A percentile compares a stretch with the other conserved stretches of the same genome.
Conservation (phyloP, 352 stramenopile species). For the Blastocystis sp. region DNA sequence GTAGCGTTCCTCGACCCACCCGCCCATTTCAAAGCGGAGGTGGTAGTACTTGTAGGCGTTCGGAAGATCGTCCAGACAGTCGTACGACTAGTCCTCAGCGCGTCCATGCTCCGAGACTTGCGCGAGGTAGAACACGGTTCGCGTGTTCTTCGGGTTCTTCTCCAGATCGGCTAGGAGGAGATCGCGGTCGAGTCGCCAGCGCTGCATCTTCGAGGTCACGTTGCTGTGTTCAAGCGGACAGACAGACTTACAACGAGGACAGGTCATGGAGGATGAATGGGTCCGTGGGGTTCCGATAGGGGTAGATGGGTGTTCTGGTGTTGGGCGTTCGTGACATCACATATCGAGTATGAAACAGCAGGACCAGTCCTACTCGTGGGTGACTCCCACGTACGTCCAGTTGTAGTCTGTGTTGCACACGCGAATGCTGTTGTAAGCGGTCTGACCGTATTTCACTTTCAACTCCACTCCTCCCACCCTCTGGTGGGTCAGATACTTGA, state of each 20-base stretch:
- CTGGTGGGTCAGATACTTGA: background rate
- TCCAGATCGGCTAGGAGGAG: background rate
- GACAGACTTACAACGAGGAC: background rate
- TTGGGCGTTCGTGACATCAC: slow-evolving; percentile 25
- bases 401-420: slow-evolving; percentile 31
- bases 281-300: background rate
- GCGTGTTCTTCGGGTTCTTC: slow-evolving; percentile 25
- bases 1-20: slow-evolving; percentile 36
- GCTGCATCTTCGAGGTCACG: background rate
- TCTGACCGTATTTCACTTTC: slow-evolving; percentile 40
- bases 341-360: background rate
- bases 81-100: background rate
- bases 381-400: slow-evolving; percentile 48
- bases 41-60: slow-evolving; percentile 52
- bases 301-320: background rate
- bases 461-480: background rate
- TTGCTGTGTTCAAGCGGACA: background rate
- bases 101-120: background rate
- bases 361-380: background rate
- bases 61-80: slow-evolving; percentile 26
- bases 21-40: slow-evolving; percentile 38
- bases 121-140: slow-evolving; percentile 31
- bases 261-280: slow-evolving; percentile 51
- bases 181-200: slow-evolving; percentile 5
- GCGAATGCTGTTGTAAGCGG: slow-evolving; percentile 40